A percentile compares a stretch with the other conserved stretches of the same genome.
These are phyloP conservation scores for Mercurialis annua DNA, from an alignment of 345 rosid species.

Conservation along the genomic window DNA sequence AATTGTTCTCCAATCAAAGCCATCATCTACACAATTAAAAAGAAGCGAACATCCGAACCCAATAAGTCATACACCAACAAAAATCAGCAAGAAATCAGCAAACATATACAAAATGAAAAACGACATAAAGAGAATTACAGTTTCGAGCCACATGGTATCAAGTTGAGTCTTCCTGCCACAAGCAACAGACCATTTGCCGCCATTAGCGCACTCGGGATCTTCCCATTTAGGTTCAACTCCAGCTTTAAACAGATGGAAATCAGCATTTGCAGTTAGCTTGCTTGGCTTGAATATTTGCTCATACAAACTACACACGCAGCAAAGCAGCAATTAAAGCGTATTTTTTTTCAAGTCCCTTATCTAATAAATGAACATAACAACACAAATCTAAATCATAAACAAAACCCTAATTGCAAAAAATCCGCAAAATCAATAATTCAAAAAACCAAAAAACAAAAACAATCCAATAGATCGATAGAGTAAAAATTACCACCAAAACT, in stretches of 20 bases:
- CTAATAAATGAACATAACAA: background rate
- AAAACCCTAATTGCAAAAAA: background rate
- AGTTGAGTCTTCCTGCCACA: constrained; percentile 46
- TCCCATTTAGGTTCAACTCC: constrained; percentile 98
- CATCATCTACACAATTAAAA: constrained; percentile 54
- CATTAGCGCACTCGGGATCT: constrained; percentile 89
- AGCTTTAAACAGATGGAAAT: constrained; percentile 81
- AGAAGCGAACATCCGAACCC: background rate
- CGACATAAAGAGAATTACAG: constrained; percentile 38
- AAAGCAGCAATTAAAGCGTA: background rate
- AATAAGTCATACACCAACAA: background rate
- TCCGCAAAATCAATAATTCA: background rate
- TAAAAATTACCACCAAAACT: constrained; percentile 70
- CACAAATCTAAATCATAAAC: background rate
- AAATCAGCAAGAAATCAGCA: background rate
- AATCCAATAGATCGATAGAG: background rate
- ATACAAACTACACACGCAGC: constrained; percentile 50
- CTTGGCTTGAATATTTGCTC: constrained; percentile 81
- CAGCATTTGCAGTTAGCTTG: constrained; percentile 53
- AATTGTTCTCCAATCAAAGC: constrained; percentile 95
- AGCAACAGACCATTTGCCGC: constrained; percentile 86
- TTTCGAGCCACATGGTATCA: constrained; percentile 83
- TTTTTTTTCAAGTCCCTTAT: background rate
- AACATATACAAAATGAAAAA: background rate
- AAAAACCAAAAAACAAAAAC: background rate